These are phyloP conservation scores for Spirogloea muscicola DNA, from an alignment of 139 green algal genomes.

Conservation along the genomic window DNA sequence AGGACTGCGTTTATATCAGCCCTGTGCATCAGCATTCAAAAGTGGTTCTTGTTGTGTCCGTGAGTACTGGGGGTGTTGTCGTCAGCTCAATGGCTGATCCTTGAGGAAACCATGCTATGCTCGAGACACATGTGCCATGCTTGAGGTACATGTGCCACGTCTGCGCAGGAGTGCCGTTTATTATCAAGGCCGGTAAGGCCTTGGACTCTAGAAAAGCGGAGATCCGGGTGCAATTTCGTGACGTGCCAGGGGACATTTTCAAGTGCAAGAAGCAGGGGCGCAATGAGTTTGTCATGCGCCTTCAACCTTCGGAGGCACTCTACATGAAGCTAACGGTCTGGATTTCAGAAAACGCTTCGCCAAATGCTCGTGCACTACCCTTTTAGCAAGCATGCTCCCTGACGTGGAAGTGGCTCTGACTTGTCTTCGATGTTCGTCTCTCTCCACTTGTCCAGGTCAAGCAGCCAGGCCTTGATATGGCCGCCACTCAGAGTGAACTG, in stretches of 20 bases:
- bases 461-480: conserved; percentile 48
- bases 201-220: conserved; percentile 67
- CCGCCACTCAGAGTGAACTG: conserved; percentile 48
- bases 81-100: no score
- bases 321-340: conserved; percentile 84
- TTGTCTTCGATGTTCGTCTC: no score
- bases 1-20: no score
- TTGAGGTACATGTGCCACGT: no score
- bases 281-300: conserved; percentile 92
- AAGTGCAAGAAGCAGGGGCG: conserved; percentile 49
- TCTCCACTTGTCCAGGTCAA: conserved; percentile 38
- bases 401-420: no score
- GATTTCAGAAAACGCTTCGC: not conserved
- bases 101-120: no score
- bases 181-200: conserved; percentile 85
- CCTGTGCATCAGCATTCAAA: no score
- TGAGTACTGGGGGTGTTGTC: no score
- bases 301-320: conserved; percentile 83
- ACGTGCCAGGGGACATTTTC: conserved; percentile 52
- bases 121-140: no score
- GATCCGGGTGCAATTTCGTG: conserved; percentile 58
- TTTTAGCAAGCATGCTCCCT: not conserved
- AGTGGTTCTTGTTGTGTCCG: no score
- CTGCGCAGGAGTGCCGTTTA: conserved; percentile 49
- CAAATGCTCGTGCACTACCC: not conserved